Percentiles rank a stretch among this genome's conserved stretches.
These are phyloP conservation scores for Colletotrichum gigasporum DNA, from an alignment of 2,329 filamentous ascomycete species.

Conservation along the genomic window DNA sequence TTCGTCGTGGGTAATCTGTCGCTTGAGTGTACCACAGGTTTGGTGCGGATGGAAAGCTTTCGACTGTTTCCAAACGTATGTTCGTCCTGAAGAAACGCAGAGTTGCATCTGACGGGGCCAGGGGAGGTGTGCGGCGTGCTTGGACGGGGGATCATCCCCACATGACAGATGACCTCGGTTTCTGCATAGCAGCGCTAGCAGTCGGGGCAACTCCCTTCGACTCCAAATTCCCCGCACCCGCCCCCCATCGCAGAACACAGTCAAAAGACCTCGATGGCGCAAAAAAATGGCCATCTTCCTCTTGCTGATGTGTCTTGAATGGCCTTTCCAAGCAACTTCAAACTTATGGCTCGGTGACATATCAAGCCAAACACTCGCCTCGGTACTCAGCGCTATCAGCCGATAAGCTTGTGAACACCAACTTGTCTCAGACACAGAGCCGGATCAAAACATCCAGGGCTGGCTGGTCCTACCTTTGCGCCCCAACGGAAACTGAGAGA, in stretches of 20 bases:
- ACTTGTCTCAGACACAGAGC: too few species aligned
- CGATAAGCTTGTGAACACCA: neutral
- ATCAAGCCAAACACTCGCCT: neutral
- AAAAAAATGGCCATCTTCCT: neutral
- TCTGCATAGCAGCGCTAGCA: too few species aligned
- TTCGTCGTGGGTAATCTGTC: too few species aligned
- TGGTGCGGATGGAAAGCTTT: neutral
- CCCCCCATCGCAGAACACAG: neutral
- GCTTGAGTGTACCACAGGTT: too few species aligned
- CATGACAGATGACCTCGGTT: neutral
- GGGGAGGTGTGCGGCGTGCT: neutral
- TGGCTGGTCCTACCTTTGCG: too few species aligned
- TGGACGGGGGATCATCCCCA: neutral
- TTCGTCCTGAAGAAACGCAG: neutral
- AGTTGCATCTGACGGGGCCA: neutral
- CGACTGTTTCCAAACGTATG: neutral
- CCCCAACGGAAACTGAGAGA: too few species aligned
- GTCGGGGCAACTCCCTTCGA: neutral
- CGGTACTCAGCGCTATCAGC: neutral
- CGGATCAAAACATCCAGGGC: too few species aligned
- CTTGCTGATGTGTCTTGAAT: too few species aligned
- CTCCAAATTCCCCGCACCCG: constrained; percentile 24
- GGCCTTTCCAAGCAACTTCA: neutral
- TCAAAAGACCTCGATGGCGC: neutral
- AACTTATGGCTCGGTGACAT: neutral